These are phyloP conservation scores for Venturia asperata DNA, from an alignment of 2,329 filamentous ascomycete genomes.

Conservation along the genomic window DNA sequence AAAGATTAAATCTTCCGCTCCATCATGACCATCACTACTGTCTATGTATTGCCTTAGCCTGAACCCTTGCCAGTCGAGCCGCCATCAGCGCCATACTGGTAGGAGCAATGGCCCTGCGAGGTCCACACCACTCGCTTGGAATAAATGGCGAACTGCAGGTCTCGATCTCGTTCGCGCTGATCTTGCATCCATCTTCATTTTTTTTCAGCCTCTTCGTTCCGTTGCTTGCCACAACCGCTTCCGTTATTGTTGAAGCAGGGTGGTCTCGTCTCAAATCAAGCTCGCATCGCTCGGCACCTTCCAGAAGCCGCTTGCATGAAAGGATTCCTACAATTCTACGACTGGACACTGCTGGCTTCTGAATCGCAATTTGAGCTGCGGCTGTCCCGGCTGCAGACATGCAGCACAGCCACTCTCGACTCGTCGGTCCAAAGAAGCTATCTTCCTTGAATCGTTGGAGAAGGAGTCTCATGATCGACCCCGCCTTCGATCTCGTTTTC, in stretches of 20 bases:
- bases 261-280: not conserved
- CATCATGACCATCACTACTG: not conserved
- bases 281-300: not conserved
- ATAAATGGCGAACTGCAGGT: no score
- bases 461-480: not conserved
- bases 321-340: not conserved
- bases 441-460: not conserved
- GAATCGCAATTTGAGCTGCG: not conserved
- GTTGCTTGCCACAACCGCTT: constrained; percentile 2
- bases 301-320: not conserved
- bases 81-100: not conserved
- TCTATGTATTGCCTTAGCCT: no score
- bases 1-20: no score
- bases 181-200: not conserved
- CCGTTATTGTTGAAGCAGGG: not conserved
- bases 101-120: no score
- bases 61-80: not conserved
- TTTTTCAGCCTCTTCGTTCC: not conserved
- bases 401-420: not conserved
- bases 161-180: not conserved
- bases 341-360: not conserved
- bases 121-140: no score
- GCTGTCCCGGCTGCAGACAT: no score
- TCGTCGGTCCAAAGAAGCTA: no score
- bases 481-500: not conserved